Conservation (phyloP, 2,329 filamentous ascomycete species). For the Ophiostoma ulmi region DNA sequence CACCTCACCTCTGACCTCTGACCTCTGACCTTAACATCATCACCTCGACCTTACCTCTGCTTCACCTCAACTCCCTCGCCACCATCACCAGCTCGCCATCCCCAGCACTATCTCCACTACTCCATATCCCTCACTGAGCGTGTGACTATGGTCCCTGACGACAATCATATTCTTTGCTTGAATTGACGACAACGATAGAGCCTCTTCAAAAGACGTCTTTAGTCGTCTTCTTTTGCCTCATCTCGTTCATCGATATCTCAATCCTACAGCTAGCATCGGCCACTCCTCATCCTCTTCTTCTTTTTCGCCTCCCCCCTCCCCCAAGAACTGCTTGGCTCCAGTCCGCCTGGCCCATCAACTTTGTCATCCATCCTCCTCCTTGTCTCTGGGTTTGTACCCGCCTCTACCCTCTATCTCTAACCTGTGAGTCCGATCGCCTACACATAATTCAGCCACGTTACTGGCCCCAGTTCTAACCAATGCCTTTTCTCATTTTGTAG, state of each 20-base stretch:
- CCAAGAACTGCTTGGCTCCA: not conserved
- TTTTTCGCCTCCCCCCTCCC: not conserved
- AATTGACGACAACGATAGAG: not conserved
- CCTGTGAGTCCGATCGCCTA: not conserved
- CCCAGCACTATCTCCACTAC: constrained; percentile 1
- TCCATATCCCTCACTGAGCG: not conserved
- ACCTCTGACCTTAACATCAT: not conserved
- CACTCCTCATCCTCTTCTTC: not conserved
- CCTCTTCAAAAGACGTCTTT: not conserved
- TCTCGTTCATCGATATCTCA: not conserved
- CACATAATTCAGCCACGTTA: not conserved
- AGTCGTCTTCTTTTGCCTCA: not conserved
- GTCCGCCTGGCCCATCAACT: not conserved
- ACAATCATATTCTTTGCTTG: not conserved
- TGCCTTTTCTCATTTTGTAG: not conserved
- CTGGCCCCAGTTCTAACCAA: not conserved
- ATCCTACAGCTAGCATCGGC: not conserved
- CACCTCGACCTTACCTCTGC: not conserved
- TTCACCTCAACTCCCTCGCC: not conserved
- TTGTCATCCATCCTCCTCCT: not conserved
- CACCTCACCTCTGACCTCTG: not conserved
- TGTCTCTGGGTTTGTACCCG: not conserved
- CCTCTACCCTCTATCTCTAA: not conserved
- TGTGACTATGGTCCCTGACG: not conserved
- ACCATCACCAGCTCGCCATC: constrained; percentile 13